These are phyloP conservation scores for Lentinus brumalis DNA, from an alignment of 768 basidiomycete species.

Conservation along the genomic window DNA sequence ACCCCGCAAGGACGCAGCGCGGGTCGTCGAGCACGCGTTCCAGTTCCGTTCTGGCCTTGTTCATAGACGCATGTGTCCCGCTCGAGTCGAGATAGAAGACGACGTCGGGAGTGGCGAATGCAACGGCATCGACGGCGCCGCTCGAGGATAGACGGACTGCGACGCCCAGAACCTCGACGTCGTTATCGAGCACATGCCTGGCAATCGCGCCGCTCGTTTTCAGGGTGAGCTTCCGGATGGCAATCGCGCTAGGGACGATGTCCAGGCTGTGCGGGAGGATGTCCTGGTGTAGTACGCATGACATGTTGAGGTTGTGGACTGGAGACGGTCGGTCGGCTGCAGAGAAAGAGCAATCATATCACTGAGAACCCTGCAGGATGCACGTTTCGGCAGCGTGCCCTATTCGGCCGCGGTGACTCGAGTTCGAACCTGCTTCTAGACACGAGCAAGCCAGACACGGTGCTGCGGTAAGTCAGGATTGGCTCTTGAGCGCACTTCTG, in stretches of 20 bases:
- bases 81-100: constrained; percentile 8
- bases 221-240: neutral
- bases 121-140: constrained; percentile 11
- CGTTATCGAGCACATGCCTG: neutral
- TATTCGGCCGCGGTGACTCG: no score
- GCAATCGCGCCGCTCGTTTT: neutral
- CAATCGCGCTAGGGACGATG: neutral
- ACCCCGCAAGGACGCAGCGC: constrained; percentile 25
- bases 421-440: no score
- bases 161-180: constrained; percentile 13
- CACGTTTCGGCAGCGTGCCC: no score
- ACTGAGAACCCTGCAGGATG: no score
- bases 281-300: neutral
- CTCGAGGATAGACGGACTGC: constrained; percentile 12
- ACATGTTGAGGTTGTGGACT: neutral
- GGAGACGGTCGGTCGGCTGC: neutral
- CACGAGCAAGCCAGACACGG: no score
- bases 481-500: no score
- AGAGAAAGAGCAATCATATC: neutral
- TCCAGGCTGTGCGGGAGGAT: neutral
- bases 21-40: neutral
- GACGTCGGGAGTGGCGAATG: neutral
- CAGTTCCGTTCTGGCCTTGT: neutral
- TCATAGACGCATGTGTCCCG: neutral
- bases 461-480: no score